Evolutionary conservation across 257 asterid species (phyloP).

Genomic region (Jacaranda copaia): DNA sequence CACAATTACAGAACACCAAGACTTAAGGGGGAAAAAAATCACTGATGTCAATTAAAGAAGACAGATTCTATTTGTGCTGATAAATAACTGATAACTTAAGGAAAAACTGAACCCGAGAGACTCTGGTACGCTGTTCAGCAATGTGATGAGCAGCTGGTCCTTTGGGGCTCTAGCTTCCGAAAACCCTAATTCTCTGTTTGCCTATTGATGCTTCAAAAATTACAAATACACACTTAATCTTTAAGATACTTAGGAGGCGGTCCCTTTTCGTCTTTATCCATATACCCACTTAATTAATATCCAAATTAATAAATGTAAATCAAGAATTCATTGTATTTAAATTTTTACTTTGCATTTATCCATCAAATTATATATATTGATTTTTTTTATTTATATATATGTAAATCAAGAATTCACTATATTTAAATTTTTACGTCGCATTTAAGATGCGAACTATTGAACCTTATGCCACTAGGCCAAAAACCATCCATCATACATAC

Average conservation of each 20-base stretch:
- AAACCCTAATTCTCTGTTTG: constrained; percentile 49
- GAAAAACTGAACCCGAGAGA: constrained; percentile 30
- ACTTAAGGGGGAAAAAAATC: not conserved
- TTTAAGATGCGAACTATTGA: no score
- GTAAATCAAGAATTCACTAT: no score
- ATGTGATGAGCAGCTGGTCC: constrained; percentile 41
- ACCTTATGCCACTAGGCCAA: no score
- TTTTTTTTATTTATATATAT: no score
- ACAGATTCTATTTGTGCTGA: not conserved
- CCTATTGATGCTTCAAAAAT: constrained; percentile 20
- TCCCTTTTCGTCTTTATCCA: not conserved
- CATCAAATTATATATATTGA: no score
- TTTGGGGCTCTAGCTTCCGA: constrained; percentile 34
- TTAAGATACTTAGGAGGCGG: constrained; percentile 26
- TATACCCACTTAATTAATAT: no score
- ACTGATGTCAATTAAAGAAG: not conserved
- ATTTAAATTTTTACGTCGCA: no score
- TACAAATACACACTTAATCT: constrained; percentile 28
- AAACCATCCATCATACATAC: no score
- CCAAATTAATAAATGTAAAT: no score
- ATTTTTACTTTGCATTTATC: no score
- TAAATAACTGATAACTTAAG: not conserved
- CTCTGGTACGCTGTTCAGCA: constrained; percentile 11
- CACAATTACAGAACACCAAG: not conserved
- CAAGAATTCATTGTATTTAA: no score